Percentiles rank a stretch among this genome's conserved stretches.
phyloP scores from a whole-genome alignment of 169 alveolate genomes.

The Perkinsus marinus region DNA sequence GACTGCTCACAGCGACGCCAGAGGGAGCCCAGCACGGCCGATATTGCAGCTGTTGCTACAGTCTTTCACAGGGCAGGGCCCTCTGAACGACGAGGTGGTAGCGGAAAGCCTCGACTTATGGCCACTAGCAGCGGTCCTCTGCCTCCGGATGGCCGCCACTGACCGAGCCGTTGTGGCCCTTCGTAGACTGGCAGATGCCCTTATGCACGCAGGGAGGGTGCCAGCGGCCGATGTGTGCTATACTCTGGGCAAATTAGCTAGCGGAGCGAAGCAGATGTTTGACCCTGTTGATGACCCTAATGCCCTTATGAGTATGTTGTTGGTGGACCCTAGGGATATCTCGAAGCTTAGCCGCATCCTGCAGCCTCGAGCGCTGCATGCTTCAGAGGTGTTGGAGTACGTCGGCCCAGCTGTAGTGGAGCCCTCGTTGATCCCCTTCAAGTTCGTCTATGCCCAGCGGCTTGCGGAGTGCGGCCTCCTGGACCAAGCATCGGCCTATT shows the following conservation, averaged over 20 bases:
- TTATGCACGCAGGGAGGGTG: neutral
- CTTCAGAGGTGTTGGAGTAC: neutral
- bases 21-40: neutral
- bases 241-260: neutral
- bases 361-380: neutral
- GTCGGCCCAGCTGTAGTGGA: neutral
- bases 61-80: neutral
- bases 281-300: neutral
- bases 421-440: neutral
- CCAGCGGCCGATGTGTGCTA: neutral
- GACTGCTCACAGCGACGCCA: neutral
- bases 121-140: neutral
- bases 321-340: neutral
- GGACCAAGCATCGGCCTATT: neutral
- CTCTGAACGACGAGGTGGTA: neutral
- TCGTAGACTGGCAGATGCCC: neutral
- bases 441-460: neutral
- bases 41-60: neutral
- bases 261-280: neutral
- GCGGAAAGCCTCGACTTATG: neutral
- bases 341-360: neutral
- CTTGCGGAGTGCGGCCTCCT: neutral
- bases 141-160: neutral
- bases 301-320: neutral
- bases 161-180: neutral